Percentiles rank a stretch among this genome's conserved stretches.
phyloP scores from a whole-genome alignment of 2,329 filamentous ascomycete species.

The Diplodia seriata region DNA sequence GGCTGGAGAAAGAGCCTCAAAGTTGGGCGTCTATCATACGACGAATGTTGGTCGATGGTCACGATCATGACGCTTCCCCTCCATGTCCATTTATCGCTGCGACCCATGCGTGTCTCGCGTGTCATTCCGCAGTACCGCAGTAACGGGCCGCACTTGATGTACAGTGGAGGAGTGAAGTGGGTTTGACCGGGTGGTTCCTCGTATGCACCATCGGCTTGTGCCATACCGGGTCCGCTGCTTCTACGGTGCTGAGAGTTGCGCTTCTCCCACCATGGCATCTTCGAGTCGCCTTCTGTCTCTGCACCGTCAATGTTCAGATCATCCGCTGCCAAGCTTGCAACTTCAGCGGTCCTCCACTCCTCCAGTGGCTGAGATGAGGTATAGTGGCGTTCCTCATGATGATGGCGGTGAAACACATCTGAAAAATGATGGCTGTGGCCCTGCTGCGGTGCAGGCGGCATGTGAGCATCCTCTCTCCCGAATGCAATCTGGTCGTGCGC shows the following conservation, averaged over 20 bases:
- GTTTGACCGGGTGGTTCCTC: slow-evolving; percentile 70
- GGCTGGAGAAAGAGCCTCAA: slow-evolving; percentile 87
- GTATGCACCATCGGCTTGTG: slow-evolving; percentile 66
- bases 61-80: slow-evolving; percentile 95
- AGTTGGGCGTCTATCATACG: slow-evolving; percentile 78
- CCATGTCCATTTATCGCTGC: slow-evolving; percentile 78
- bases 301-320: slow-evolving; percentile 52
- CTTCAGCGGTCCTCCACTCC: slow-evolving; percentile 54
- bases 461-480: slow-evolving; percentile 38
- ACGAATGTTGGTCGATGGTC: slow-evolving; percentile 81
- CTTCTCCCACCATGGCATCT: slow-evolving; percentile 77
- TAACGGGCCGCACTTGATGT: slow-evolving; percentile 88
- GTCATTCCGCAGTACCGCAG: slow-evolving; percentile 88
- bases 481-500: slow-evolving; percentile 53
- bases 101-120: slow-evolving; percentile 57
- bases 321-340: slow-evolving; percentile 49
- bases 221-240: slow-evolving; percentile 39
- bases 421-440: slow-evolving; percentile 37
- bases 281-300: slow-evolving; percentile 39
- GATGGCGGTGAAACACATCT: slow-evolving; percentile 45
- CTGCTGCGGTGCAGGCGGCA: slow-evolving; percentile 37
- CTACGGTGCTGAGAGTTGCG: slow-evolving; percentile 54
- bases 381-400: slow-evolving; percentile 59
- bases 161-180: slow-evolving; percentile 81
- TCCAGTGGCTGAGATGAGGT: slow-evolving; percentile 63